Evolutionary conservation across 75 land plant genomes (phyloP), one percentile per base, ranked within the genome.

Genomic region (Picea glauca): DNA sequence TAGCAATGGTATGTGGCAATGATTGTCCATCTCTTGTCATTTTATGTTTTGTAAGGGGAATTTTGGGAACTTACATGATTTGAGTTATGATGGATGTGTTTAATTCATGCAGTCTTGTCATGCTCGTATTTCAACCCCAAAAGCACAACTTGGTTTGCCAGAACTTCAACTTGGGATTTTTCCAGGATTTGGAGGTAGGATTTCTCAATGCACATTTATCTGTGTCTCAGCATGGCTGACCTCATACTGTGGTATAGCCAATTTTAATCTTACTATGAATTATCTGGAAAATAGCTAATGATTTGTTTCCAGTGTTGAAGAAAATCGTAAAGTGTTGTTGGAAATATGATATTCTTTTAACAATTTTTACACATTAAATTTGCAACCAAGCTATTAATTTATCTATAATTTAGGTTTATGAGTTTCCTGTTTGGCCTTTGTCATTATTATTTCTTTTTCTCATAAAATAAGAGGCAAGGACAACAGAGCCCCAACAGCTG

Each of bases 181-280:
- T 77, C 99, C 99, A 73, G 99, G 99, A 1, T 90, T 93, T 88
- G 99, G 98, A 79, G 99, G 99, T 95, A 86, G 57, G 81, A 13
- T 21, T 62, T 32, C 2, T 6, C 21, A 76, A 18, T 26, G 58
- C 63, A 32, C 50, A 30, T 21, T 75, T 21, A 54, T 59, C 57
- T 80, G 30, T 54, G 46, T 74, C 33, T 83, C 58, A 58, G 14
- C 60, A 35, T 73, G 38, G 31, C 18, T 5, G 31, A 63, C 15
- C 12, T 67, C 21, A 11, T 77, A 35, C 38, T 70, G 56, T 50
- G 56, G 12, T 50, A 50, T 50, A 50, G 11, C 11, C 11, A 50
- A 50, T 75, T 17, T 46, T 33, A 21, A 38, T 77, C 23, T 73
- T 18, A 73, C 9, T 75, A 62, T 33, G 38, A n/a, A 7, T 62